Evolutionary conservation across 345 rosid species (phyloP).

Genomic region (Melaleuca quinquenervia): DNA sequence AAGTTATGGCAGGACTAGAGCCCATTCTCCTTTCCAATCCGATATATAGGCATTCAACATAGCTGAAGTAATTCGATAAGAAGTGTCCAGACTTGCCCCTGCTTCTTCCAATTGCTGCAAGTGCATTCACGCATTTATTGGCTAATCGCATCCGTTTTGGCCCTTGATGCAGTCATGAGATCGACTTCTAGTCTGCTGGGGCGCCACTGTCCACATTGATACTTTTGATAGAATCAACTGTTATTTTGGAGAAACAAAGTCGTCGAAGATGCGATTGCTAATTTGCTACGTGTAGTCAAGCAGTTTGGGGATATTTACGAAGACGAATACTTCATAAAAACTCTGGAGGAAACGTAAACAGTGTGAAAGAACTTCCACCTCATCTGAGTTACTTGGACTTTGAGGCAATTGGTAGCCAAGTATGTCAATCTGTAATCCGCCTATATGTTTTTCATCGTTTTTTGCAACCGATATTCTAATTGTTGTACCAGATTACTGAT

Average conservation of each 20-base stretch:
- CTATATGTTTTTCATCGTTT: background rate
- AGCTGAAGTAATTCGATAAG: background rate
- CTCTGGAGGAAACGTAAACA: slow-evolving; percentile 46
- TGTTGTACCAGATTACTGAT: slow-evolving; percentile 64
- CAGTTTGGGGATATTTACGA: slow-evolving; percentile 84
- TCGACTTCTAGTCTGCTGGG: background rate
- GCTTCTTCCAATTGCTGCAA: background rate
- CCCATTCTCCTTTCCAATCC: background rate
- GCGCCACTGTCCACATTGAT: background rate
- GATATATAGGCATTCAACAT: background rate
- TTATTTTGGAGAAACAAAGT: background rate
- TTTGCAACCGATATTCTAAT: background rate
- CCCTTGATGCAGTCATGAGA: background rate
- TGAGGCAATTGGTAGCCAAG: slow-evolving; percentile 64
- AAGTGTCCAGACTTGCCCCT: background rate
- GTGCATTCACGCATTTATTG: background rate
- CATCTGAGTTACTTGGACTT: slow-evolving; percentile 38
- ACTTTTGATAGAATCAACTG: background rate
- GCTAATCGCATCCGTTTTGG: background rate
- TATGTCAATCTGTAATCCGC: slow-evolving; percentile 12
- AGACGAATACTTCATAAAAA: slow-evolving; percentile 46
- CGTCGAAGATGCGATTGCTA: no score
- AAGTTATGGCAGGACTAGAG: no score
- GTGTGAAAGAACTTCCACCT: slow-evolving; percentile 72
- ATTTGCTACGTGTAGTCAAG: background rate